Base-by-base conservation (phyloP, 1,139 yeast species). In the Hansenula sp. region DNA sequence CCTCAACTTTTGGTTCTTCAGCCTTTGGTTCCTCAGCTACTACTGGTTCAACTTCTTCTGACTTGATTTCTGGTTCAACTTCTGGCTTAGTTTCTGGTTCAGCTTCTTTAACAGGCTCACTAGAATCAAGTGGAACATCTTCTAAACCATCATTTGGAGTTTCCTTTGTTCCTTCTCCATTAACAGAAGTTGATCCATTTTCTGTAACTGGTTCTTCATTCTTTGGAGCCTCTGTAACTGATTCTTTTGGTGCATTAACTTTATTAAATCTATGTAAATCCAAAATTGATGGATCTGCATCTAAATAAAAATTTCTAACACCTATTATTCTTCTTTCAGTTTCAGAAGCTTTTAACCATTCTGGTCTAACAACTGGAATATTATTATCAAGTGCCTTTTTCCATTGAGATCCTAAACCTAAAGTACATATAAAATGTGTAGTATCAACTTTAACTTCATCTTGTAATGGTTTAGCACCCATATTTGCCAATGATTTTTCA, bases 281-380 rank as follows among this genome's bases (percentile, higher is more conserved):
- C 36, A 62, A 46, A 36, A 56, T 55, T 16, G 56, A 50, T 20
- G 59, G 58, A 34, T 59, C 66, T 27, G 77, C 68, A 55, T 71
- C 75, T 27, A 84, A 68, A 53, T 85, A 85, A 53, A 83, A 86
- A 48, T 88, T 89, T 53, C 96, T 75, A 13, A 94, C 99, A 24
- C 97, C 96, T 32, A 90, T 95, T 45, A 92, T 79, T 55, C 97
- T 69, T 52, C 95, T 77, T 56, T 90, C 97, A 37, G 76, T 65
- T 55, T 88, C 95, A 67, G 98, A 92, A 0, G 97, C 97, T 62
- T 86, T 83, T 44, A 92, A 69, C 97, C 97, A 92, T 60, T 92
- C 97, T 0, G 98, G 98, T 60, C 96, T 77, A 22, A 92, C 92
- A 33, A 92, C 78, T 3, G 99, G 99, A 44, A 92, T 89, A 59